These are phyloP conservation scores for Pichia manshurica DNA, from an alignment of 805 yeast species.

Conservation along the genomic window DNA sequence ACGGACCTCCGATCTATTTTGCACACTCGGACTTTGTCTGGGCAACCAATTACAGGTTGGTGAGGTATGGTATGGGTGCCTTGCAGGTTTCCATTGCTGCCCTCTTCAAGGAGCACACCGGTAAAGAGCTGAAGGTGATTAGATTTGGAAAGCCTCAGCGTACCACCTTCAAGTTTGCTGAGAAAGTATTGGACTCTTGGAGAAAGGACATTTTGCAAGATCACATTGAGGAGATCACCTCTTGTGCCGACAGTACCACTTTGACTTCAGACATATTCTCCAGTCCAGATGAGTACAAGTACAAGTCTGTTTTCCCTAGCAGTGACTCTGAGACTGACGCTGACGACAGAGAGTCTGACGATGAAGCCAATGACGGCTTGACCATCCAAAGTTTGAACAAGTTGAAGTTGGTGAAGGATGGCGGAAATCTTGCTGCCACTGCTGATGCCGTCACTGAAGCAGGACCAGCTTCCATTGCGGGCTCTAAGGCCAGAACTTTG, in stretches of 20 bases:
- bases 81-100: conserved; percentile 85
- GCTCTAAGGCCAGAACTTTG: not conserved
- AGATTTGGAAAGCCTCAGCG: conserved; percentile 88
- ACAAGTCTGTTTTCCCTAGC: not conserved
- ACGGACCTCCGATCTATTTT: conserved; percentile 78
- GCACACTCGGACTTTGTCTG: conserved; percentile 91
- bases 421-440: not conserved
- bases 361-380: conserved; percentile 35
- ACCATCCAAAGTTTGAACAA: conserved; percentile 41
- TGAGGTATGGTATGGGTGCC: conserved; percentile 94
- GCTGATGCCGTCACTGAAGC: not conserved
- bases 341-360: conserved; percentile 29
- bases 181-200: conserved; percentile 71
- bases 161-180: conserved; percentile 80
- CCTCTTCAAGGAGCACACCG: conserved; percentile 77
- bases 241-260: conserved; percentile 12
- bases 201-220: conserved; percentile 71
- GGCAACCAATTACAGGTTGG: conserved; percentile 80
- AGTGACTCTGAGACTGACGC: conserved; percentile 30
- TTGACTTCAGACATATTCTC: conserved; percentile 13
- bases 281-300: conserved; percentile 16
- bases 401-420: conserved; percentile 26
- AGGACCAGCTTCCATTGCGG: not conserved
- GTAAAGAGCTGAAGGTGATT: conserved; percentile 70
- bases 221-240: conserved; percentile 47